Evolutionary conservation across 495 filamentous ascomycete species (phyloP).

Genomic region (Aspergillus bridgeri): DNA sequence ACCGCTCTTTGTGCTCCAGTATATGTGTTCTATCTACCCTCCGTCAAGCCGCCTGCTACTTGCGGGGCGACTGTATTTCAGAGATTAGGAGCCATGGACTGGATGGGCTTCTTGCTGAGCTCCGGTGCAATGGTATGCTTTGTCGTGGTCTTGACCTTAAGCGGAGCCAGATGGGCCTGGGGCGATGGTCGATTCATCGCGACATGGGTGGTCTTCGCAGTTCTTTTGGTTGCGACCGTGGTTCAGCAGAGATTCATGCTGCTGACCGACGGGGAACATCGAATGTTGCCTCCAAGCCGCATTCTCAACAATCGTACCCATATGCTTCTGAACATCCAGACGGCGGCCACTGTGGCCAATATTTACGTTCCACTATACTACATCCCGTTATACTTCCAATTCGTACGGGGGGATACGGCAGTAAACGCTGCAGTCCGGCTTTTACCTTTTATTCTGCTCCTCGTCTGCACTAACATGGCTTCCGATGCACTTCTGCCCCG

Average conservation of each 20-base stretch:
- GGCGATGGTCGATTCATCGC: constrained; percentile 46
- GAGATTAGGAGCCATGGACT: constrained; percentile 12
- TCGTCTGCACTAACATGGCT: not conserved
- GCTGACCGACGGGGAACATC: constrained; percentile 42
- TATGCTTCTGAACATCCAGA: constrained; percentile 42
- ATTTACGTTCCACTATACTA: constrained; percentile 47
- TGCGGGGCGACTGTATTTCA: not conserved
- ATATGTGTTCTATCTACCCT: constrained; percentile 43
- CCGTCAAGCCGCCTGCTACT: not conserved
- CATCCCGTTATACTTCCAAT: constrained; percentile 48
- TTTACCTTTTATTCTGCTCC: constrained; percentile 17
- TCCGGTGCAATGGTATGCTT: constrained; percentile 13
- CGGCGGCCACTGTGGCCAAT: constrained; percentile 20
- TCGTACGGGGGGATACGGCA: constrained; percentile 33
- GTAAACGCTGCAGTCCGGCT: constrained; percentile 38
- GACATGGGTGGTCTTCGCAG: constrained; percentile 43
- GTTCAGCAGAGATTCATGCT: not conserved
- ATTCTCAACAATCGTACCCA: constrained; percentile 36
- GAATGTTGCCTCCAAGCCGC: constrained; percentile 52
- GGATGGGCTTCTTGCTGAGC: constrained; percentile 18
- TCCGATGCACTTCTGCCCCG: not conserved
- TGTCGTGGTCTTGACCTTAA: constrained; percentile 27
- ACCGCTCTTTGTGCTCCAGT: constrained; percentile 34
- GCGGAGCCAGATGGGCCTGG: constrained; percentile 33
- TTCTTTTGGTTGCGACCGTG: constrained; percentile 37